A percentile compares a stretch with the other conserved stretches of the same genome.
Evolutionary conservation across 2,329 filamentous ascomycete species (phyloP).

Genomic region (Aspergillus puulaauensis): DNA sequence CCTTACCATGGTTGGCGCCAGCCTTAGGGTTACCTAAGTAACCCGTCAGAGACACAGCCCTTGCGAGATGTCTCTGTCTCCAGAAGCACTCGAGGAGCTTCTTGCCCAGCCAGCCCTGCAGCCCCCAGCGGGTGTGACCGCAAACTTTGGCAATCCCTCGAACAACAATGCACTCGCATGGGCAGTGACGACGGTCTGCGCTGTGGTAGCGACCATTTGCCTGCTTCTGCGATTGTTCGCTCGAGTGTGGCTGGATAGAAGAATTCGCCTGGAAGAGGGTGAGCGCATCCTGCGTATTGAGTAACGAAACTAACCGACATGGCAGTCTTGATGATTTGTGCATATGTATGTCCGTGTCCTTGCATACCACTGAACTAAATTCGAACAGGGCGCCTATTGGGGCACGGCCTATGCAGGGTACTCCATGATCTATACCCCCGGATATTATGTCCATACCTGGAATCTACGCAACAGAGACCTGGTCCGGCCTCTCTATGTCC

Average conservation of each 20-base stretch:
- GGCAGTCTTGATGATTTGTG: slow-evolving; percentile 9
- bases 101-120: slow-evolving; percentile 16
- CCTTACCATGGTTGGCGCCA: too few relatives aligned
- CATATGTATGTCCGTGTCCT: slow-evolving; percentile 3
- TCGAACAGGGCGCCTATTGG: slow-evolving; percentile 20
- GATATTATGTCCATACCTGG: slow-evolving; percentile 24
- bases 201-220: slow-evolving; percentile 19
- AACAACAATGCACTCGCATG: slow-evolving; percentile 21
- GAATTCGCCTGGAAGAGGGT: slow-evolving; percentile 22
- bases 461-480: slow-evolving; percentile 18
- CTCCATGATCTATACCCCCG: slow-evolving; percentile 16
- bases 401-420: slow-evolving; percentile 19
- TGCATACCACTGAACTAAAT: not conserved
- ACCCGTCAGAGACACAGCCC: too few relatives aligned
- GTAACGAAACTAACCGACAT: not conserved
- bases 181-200: slow-evolving; percentile 20
- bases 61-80: too few relatives aligned
- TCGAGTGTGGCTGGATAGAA: slow-evolving; percentile 18
- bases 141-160: slow-evolving; percentile 23
- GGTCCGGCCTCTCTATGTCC: slow-evolving; percentile 14
- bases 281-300: not conserved
- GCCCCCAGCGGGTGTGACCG: slow-evolving; percentile 18
- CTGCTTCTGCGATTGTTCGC: slow-evolving; percentile 17
- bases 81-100: too few relatives aligned
- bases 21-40: too few relatives aligned